A percentile compares a stretch with the other conserved stretches of the same genome.
phyloP scores from a whole-genome alignment of 306 rosid species.

The Quercus dentata region DNA sequence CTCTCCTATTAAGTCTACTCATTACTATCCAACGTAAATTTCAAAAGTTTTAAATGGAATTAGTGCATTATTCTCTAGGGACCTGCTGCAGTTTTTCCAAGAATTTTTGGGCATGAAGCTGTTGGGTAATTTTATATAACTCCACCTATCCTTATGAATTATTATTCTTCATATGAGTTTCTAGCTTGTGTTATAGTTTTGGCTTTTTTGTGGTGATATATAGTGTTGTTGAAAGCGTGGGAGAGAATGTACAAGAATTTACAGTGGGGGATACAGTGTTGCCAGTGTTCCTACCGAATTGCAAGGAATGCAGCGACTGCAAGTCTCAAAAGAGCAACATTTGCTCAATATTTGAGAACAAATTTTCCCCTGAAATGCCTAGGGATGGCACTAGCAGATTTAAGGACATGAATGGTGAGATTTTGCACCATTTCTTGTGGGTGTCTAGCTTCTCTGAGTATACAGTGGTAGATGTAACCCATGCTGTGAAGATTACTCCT shows the following conservation, averaged over 20 bases:
- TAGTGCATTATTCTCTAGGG: constrained; percentile 4
- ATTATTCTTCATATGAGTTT: no score
- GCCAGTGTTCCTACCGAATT: constrained; percentile 52
- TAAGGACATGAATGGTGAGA: constrained; percentile 45
- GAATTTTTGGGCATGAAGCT: constrained; percentile 61
- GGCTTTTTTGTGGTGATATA: not conserved
- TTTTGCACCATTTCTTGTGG: constrained; percentile 36
- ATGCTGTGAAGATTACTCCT: constrained; percentile 45
- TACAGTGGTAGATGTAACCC: constrained; percentile 53
- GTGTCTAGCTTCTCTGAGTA: constrained; percentile 67
- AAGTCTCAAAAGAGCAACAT: constrained; percentile 42
- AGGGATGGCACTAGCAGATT: constrained; percentile 61
- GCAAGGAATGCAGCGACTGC: constrained; percentile 63
- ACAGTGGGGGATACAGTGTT: constrained; percentile 51
- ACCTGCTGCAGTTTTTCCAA: constrained; percentile 18
- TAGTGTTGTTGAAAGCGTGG: constrained; percentile 61
- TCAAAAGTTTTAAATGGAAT: not conserved
- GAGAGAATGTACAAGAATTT: constrained; percentile 55
- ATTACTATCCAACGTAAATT: no score
- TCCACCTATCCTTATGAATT: not conserved
- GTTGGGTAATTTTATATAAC: constrained; percentile 40
- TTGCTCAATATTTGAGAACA: constrained; percentile 24
- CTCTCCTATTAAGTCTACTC: no score
- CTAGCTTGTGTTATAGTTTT: no score
- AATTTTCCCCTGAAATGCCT: constrained; percentile 22